Conservation (phyloP, 768 basidiomycete species). For the Pisolithus tinctorius region DNA sequence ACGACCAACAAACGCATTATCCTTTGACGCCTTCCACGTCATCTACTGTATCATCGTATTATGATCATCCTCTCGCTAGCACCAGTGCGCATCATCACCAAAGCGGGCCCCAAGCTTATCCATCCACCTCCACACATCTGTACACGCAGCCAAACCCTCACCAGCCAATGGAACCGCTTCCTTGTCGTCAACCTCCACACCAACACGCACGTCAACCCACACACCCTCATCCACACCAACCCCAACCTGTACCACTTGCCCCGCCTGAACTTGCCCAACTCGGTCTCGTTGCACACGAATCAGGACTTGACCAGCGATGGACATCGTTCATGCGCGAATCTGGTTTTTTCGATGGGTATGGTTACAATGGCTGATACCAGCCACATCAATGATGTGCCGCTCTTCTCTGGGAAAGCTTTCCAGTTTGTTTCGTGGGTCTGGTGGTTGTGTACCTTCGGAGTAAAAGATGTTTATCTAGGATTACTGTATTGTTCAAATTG, state of each 20-base stretch:
- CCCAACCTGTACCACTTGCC: constrained; percentile 17
- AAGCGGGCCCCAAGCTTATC: background rate
- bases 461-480: too few species aligned
- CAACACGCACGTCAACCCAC: background rate
- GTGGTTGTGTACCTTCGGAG: too few species aligned
- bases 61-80: background rate
- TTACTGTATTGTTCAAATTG: too few species aligned
- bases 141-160: too few species aligned
- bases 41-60: background rate
- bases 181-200: background rate
- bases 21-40: background rate
- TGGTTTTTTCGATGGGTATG: constrained; percentile 32
- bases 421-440: too few species aligned
- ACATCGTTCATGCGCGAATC: constrained; percentile 57
- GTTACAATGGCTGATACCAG: background rate
- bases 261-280: constrained; percentile 48
- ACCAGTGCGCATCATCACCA: background rate
- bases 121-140: too few species aligned
- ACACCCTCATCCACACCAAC: background rate
- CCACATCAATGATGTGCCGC: background rate
- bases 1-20: background rate
- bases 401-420: background rate
- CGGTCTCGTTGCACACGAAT: constrained; percentile 52
- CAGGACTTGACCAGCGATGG: constrained; percentile 53
- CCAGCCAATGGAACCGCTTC: too few species aligned